Percentiles rank a stretch among this genome's conserved stretches.
Evolutionary conservation across 306 rosid genomes (phyloP).

Genomic region (Pyrus communis): DNA sequence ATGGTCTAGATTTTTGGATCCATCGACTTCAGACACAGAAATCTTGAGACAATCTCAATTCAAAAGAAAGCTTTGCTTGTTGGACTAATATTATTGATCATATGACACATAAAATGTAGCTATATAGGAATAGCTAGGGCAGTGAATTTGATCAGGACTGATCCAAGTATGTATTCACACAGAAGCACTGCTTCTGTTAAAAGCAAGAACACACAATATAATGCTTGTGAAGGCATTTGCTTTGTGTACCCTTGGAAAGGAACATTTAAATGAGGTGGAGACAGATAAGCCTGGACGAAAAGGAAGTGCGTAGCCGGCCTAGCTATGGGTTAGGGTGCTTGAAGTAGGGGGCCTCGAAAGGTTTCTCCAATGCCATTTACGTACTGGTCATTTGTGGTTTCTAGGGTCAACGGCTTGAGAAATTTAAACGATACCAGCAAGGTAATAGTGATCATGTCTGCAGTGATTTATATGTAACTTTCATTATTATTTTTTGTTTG

Average conservation of each 20-base stretch:
- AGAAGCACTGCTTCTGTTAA: neutral
- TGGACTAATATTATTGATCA: neutral
- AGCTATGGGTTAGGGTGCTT: conserved; percentile 10
- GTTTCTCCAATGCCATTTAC: conserved; percentile 26
- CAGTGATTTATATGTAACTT: neutral
- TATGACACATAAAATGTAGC: neutral
- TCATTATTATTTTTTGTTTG: neutral
- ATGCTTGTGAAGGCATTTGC: conserved; percentile 22
- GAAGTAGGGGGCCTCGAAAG: conserved; percentile 2
- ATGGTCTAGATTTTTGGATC: no score
- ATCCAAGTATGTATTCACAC: neutral
- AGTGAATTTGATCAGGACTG: neutral
- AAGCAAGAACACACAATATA: conserved; percentile 15
- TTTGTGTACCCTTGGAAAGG: conserved; percentile 20
- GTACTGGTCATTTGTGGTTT: conserved; percentile 35
- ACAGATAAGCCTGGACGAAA: conserved; percentile 15
- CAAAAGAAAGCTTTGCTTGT: neutral
- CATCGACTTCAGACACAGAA: fast-evolving
- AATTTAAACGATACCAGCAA: conserved; percentile 17
- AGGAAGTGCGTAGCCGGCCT: conserved; percentile 45
- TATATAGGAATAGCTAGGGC: neutral
- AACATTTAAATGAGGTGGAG: conserved; percentile 17
- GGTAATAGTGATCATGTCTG: neutral
- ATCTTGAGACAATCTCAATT: no score
- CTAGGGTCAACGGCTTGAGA: conserved; percentile 57